A percentile compares a stretch with the other conserved stretches of the same genome.
phyloP scores from a whole-genome alignment of 1,284 basidiomycete species.

The Sanghuangporus weigelae region DNA sequence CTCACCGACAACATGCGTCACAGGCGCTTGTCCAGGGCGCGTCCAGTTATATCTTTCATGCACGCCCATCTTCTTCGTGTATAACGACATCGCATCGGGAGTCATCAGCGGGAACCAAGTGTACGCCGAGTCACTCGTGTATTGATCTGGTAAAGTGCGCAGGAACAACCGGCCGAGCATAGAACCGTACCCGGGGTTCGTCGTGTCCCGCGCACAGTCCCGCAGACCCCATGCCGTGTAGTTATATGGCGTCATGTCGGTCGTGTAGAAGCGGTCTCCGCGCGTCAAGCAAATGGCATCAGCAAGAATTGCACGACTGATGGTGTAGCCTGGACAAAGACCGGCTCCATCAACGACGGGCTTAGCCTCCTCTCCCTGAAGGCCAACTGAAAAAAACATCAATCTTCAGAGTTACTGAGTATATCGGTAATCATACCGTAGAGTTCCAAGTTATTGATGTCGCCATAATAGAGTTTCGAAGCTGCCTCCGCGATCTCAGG shows the following conservation, averaged over 20 bases:
- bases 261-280: slow-evolving; percentile 78
- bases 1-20: slow-evolving; percentile 33
- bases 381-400: slow-evolving; percentile 38
- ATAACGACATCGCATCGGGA: slow-evolving; percentile 56
- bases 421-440: slow-evolving; percentile 35
- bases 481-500: slow-evolving; percentile 67
- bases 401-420: neutral
- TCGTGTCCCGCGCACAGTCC: slow-evolving; percentile 67
- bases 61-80: slow-evolving; percentile 52
- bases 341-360: slow-evolving; percentile 74
- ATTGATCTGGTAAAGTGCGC: slow-evolving; percentile 67
- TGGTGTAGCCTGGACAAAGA: slow-evolving; percentile 80
- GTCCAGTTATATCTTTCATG: slow-evolving; percentile 46
- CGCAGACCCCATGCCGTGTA: slow-evolving; percentile 79
- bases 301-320: slow-evolving; percentile 81
- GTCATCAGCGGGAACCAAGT: slow-evolving; percentile 87
- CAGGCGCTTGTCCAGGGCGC: slow-evolving; percentile 34
- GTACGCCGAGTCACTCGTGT: slow-evolving; percentile 65
- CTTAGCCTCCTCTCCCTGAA: slow-evolving; percentile 69
- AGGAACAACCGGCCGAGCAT: slow-evolving; percentile 70
- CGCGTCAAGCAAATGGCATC: slow-evolving; percentile 86
- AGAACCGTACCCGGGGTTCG: slow-evolving; percentile 67
- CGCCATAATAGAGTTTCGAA: slow-evolving; percentile 63
- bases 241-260: slow-evolving; percentile 78
- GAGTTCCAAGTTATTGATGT: slow-evolving; percentile 78